Conservation (phyloP, 257 asterid species). For the Solanum arcanum region DNA sequence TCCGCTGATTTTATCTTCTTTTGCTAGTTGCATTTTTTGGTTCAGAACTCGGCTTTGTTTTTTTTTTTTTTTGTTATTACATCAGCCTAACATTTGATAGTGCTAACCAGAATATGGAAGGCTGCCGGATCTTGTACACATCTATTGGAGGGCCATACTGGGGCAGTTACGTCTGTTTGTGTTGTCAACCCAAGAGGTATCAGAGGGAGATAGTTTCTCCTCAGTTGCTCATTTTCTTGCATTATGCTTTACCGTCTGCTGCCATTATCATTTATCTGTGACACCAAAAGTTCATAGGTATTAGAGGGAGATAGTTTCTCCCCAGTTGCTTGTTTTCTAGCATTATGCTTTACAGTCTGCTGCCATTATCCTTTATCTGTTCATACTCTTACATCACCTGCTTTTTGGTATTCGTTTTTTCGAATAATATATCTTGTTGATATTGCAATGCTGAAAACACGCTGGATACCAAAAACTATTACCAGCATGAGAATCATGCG, state of each 20-base stretch:
- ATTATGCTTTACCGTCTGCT: background rate
- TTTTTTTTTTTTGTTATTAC: background rate
- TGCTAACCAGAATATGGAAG: constrained; percentile 63
- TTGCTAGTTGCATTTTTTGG: background rate
- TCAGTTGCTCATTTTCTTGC: background rate
- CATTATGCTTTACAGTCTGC: background rate
- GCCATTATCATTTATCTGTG: background rate
- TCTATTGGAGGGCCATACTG: constrained; percentile 77
- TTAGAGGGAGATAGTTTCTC: background rate
- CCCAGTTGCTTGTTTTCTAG: background rate
- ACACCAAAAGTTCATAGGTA: constrained; percentile 26
- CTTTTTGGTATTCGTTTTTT: background rate
- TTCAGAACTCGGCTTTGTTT: background rate
- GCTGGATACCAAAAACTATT: background rate
- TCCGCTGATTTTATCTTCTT: background rate
- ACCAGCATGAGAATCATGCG: background rate
- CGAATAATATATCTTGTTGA: background rate
- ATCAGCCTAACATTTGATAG: background rate
- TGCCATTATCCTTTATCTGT: background rate
- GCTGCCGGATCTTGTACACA: constrained; percentile 73
- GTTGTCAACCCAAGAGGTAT: constrained; percentile 52
- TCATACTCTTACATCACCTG: background rate
- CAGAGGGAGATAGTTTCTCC: background rate
- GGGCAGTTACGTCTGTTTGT: constrained; percentile 72
- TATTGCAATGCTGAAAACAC: background rate